These are phyloP conservation scores for Hsuehochloa calcarea DNA, from an alignment of 176 grass and related monocot species.

Conservation along the genomic window DNA sequence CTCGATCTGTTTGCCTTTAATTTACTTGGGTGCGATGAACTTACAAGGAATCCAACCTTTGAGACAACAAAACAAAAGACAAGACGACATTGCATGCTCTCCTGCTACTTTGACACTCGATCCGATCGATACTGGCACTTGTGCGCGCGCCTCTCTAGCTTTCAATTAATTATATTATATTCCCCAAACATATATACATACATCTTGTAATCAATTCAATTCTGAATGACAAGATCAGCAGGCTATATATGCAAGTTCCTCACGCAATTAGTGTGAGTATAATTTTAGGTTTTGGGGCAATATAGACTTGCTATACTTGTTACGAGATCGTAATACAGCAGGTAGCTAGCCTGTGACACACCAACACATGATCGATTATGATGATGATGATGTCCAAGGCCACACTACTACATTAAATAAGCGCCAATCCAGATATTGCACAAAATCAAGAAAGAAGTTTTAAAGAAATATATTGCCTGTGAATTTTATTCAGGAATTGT, in stretches of 20 bases:
- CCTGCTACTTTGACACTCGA: conserved; percentile 10
- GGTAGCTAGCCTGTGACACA: too few species aligned
- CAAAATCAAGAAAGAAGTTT: neutral
- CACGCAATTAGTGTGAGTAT: too few species aligned
- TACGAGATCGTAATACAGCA: neutral
- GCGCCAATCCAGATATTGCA: neutral
- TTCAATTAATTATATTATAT: too few species aligned
- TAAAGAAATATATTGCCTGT: neutral
- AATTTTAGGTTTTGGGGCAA: too few species aligned
- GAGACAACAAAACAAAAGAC: neutral
- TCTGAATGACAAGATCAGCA: too few species aligned
- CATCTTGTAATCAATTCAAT: too few species aligned
- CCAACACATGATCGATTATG: too few species aligned
- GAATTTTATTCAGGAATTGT: conserved; percentile 18
- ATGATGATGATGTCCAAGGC: too few species aligned
- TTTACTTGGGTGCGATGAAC: conserved; percentile 3
- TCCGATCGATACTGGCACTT: neutral
- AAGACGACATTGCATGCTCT: conserved; percentile 19
- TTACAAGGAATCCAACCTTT: neutral
- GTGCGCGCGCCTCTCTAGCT: too few species aligned
- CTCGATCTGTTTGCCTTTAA: neutral
- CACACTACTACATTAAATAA: neutral
- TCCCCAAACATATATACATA: neutral
- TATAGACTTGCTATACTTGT: too few species aligned
- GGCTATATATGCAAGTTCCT: too few species aligned